Percentiles rank a stretch among this genome's conserved stretches.
Evolutionary conservation across 1,284 basidiomycete species (phyloP).

Genomic region (Trametes polyzona): DNA sequence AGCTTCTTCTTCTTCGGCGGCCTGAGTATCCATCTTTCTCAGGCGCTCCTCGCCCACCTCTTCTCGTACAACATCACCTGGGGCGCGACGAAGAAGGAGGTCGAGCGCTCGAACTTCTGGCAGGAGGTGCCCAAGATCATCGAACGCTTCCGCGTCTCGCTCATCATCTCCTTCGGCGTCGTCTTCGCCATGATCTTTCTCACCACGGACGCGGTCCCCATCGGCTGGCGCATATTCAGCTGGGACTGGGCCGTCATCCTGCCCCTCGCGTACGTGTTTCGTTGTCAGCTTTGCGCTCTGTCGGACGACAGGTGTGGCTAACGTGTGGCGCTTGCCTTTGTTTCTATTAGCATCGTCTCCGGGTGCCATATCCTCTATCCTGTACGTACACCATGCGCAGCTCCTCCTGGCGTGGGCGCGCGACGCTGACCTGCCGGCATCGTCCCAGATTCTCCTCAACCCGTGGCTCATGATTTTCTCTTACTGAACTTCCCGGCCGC

Average conservation of each 20-base stretch:
- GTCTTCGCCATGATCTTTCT: constrained; percentile 61
- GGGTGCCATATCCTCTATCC: constrained; percentile 74
- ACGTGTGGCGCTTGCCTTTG: background rate
- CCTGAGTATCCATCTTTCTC: constrained; percentile 72
- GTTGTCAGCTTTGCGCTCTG: background rate
- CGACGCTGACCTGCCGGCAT: constrained; percentile 5
- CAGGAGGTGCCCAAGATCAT: constrained; percentile 83
- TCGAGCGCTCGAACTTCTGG: constrained; percentile 86
- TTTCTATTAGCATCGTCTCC: constrained; percentile 50
- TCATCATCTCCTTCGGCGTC: constrained; percentile 55
- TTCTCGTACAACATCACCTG: constrained; percentile 87
- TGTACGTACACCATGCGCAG: constrained; percentile 42
- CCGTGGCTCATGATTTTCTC: constrained; percentile 77
- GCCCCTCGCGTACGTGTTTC: constrained; percentile 58
- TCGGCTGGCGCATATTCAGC: constrained; percentile 64
- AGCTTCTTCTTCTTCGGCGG: constrained; percentile 89
- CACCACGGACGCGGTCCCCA: constrained; percentile 53
- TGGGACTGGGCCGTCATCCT: constrained; percentile 71
- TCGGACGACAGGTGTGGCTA: background rate
- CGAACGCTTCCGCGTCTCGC: constrained; percentile 70
- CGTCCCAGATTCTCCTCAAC: constrained; percentile 69
- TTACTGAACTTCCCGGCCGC: constrained; percentile 41
- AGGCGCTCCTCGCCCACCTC: constrained; percentile 78
- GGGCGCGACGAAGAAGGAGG: constrained; percentile 81
- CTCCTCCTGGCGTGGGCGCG: background rate